Evolutionary conservation across 148 eudicot genomes (phyloP).

Genomic region (Camellia japonica): DNA sequence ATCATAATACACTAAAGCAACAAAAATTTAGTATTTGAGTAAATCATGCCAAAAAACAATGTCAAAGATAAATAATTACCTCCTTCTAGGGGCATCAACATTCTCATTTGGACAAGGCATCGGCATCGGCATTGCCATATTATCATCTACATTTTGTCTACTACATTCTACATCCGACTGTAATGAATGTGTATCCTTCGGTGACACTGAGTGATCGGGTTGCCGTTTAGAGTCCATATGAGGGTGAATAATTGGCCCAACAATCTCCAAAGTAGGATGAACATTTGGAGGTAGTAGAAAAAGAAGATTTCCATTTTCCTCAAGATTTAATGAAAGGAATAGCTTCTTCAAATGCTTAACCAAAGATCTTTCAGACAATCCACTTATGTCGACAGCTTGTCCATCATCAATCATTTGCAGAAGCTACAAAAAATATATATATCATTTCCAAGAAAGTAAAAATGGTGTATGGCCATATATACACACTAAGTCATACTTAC

Average conservation of each 20-base stretch:
- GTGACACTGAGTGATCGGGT: conserved; percentile 20
- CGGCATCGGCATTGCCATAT: conserved; percentile 12
- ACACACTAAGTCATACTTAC: not conserved
- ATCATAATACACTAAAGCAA: not conserved
- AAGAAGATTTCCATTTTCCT: conserved; percentile 65
- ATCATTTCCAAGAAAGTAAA: conserved; percentile 16
- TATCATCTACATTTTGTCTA: conserved; percentile 27
- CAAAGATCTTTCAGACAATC: conserved; percentile 76
- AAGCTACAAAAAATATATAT: conserved; percentile 47
- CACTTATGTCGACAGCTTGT: conserved; percentile 94
- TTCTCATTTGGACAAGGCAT: conserved; percentile 30
- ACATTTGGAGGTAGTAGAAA: conserved; percentile 68
- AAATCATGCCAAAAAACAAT: not conserved
- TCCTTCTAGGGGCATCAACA: conserved; percentile 53
- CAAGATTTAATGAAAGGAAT: conserved; percentile 70
- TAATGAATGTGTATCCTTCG: conserved; percentile 21
- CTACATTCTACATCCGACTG: conserved; percentile 28
- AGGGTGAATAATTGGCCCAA: conserved; percentile 59
- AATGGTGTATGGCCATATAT: not conserved
- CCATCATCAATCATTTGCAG: conserved; percentile 85
- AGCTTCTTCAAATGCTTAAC: conserved; percentile 73
- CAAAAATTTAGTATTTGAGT: not conserved
- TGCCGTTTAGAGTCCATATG: conserved; percentile 29
- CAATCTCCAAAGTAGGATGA: conserved; percentile 65
- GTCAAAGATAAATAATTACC: conserved; percentile 33